phyloP scores from a whole-genome alignment of 176 grass and related monocot genomes.

The Alopecurus myosuroides region DNA sequence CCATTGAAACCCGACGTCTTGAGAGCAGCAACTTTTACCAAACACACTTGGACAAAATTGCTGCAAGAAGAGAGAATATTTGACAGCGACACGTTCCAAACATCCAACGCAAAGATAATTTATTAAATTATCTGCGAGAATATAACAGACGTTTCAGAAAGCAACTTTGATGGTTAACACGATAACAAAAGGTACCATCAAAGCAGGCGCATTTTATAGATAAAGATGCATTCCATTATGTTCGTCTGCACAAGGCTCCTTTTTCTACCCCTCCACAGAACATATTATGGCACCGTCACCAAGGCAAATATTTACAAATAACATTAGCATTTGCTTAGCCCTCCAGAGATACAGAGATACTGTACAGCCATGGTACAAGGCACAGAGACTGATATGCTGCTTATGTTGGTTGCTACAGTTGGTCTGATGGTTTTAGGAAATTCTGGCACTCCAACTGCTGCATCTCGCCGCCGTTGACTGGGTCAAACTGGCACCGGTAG shows the following conservation, averaged over 20 bases:
- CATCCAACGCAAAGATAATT: no score
- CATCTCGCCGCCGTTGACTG: constrained; percentile 76
- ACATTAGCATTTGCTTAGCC: constrained; percentile 27
- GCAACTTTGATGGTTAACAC: no score
- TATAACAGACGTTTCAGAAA: no score
- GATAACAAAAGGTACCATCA: neutral
- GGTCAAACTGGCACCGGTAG: constrained; percentile 90
- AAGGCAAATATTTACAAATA: constrained; percentile 51
- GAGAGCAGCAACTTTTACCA: no score
- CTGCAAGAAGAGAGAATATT: no score
- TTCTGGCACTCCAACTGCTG: constrained; percentile 81
- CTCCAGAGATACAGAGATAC: no score
- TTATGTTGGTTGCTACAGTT: constrained; percentile 15
- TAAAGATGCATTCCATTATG: constrained; percentile 24
- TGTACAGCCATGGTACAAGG: constrained; percentile 37
- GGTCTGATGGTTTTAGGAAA: constrained; percentile 67
- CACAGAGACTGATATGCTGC: neutral
- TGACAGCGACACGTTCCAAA: no score
- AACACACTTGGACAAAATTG: no score
- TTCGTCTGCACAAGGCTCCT: constrained; percentile 12
- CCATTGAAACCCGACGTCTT: no score
- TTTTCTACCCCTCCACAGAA: constrained; percentile 17
- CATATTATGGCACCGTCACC: neutral
- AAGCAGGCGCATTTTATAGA: neutral
- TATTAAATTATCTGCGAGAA: no score